These are phyloP conservation scores for Diaporthe vexans DNA, from an alignment of 2,329 filamentous ascomycete genomes.

Conservation along the genomic window DNA sequence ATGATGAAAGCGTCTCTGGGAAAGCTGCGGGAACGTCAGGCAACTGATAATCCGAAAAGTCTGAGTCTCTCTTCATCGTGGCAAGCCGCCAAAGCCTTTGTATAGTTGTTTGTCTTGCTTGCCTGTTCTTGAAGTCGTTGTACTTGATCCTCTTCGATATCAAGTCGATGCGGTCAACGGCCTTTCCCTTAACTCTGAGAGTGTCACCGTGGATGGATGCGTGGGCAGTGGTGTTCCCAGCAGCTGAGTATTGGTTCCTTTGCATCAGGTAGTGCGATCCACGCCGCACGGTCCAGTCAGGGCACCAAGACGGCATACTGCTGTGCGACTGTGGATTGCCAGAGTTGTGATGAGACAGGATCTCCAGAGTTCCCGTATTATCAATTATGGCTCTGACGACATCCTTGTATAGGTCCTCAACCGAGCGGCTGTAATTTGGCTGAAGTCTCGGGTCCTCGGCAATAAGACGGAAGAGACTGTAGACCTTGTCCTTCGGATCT, in stretches of 20 bases:
- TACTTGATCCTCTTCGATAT: conserved; percentile 7
- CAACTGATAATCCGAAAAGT: neutral
- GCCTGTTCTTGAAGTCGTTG: neutral
- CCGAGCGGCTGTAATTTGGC: conserved; percentile 19
- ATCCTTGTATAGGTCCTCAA: conserved; percentile 2
- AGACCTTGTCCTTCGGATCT: conserved; percentile 13
- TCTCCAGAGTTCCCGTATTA: conserved; percentile 2
- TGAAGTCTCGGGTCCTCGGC: conserved; percentile 8
- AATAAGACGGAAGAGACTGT: conserved; percentile 19
- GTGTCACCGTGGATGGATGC: neutral
- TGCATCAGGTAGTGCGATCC: conserved; percentile 7
- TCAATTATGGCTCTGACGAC: conserved; percentile 12
- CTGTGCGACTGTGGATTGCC: neutral
- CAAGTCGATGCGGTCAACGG: neutral
- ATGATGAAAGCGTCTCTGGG: conserved; percentile 1
- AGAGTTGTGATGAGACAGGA: conserved; percentile 19
- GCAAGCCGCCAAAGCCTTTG: neutral
- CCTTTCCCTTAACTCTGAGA: conserved; percentile 9
- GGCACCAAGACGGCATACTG: conserved; percentile 18
- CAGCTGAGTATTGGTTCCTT: conserved; percentile 7
- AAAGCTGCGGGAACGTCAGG: neutral
- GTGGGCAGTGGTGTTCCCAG: neutral
- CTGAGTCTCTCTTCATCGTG: neutral
- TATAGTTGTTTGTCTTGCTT: neutral
- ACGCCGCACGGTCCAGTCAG: conserved; percentile 15